Base-by-base conservation (phyloP, 176 grass and related monocot species). In the Carex littledalei region DNA sequence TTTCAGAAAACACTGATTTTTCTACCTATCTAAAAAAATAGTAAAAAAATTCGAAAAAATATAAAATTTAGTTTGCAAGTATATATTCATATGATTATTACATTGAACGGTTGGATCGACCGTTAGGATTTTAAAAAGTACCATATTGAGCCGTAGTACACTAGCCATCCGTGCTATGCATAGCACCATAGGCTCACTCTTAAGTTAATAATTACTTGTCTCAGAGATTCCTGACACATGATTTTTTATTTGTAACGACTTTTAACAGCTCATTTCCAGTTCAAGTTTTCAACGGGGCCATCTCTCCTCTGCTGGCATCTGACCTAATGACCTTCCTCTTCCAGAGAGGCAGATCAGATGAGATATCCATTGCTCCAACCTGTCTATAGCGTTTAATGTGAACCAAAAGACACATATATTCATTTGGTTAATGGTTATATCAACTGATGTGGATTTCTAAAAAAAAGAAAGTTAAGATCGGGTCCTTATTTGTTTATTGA, bases 181-280 rank as follows among this genome's bases (percentile, higher is more conserved):
- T n/a, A n/a, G n/a, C n/a, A n/a, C n/a, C n/a, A n/a, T n/a, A n/a
- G n/a, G n/a, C n/a, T n/a, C n/a, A n/a, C n/a, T n/a, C n/a, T 12
- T 80, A 31, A 20, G 60, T 18, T 83, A 65, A 77, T 22, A 82
- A 8, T 3, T 49, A 53, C 61, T 83, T 83, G 81, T 83, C 81
- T 39, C 20, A 67, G 12, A 67, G 61, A 83, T 83, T 67, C 80
- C 54, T 50, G 47, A 67, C 37, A 83, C 41, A 43, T 21, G 0
- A 67, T 34, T 54, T 34, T 67, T 34, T 11, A 83, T 83, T 29
- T 35, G 13, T 66, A 83, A 64, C 63, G 35, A 83, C 81, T 58
- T 20, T 49, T 9, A 83, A 83, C 61, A 83, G 60, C 61, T 83
- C 81, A 83, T 47, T 15, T 83, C 61, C 41, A 67, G 32, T 67